Evolutionary conservation across 768 basidiomycete species (phyloP).

Genomic region (Boletus edulis): DNA sequence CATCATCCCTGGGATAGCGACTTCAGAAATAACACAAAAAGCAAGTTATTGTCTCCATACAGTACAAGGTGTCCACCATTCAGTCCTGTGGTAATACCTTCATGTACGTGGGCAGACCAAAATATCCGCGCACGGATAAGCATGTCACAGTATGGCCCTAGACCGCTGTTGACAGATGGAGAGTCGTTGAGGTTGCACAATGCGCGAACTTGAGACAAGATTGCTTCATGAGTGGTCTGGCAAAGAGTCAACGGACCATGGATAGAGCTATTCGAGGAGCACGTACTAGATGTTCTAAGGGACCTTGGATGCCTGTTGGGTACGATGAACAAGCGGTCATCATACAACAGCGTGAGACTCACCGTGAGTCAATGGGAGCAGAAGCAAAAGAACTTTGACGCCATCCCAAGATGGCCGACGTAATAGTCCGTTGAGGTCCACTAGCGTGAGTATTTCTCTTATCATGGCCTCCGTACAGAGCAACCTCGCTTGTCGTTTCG

Average conservation of each 20-base stretch:
- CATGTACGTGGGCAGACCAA: slow-evolving; percentile 87
- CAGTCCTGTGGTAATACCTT: slow-evolving; percentile 79
- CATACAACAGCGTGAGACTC: slow-evolving; percentile 12
- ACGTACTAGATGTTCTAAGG: slow-evolving; percentile 26
- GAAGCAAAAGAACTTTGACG: slow-evolving; percentile 71
- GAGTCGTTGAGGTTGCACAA: slow-evolving; percentile 57
- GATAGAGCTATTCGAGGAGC: not conserved
- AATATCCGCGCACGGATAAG: slow-evolving; percentile 75
- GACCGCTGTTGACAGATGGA: slow-evolving; percentile 47
- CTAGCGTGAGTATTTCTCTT: slow-evolving; percentile 70
- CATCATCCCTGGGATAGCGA: slow-evolving; percentile 51
- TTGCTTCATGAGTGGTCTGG: slow-evolving; percentile 74
- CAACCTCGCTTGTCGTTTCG: slow-evolving; percentile 43
- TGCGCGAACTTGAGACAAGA: slow-evolving; percentile 77
- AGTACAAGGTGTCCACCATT: slow-evolving; percentile 81
- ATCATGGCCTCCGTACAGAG: slow-evolving; percentile 67
- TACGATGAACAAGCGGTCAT: slow-evolving; percentile 6
- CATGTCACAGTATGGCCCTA: slow-evolving; percentile 55
- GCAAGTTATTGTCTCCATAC: slow-evolving; percentile 42
- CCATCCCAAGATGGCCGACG: slow-evolving; percentile 87
- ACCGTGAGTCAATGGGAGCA: slow-evolving; percentile 87
- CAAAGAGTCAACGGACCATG: slow-evolving; percentile 7
- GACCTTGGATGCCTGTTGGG: slow-evolving; percentile 24
- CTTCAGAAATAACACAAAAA: slow-evolving; percentile 1
- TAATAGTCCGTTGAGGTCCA: slow-evolving; percentile 78